Conservation (phyloP, 2,329 filamentous ascomycete species). For the Orbilia brochopaga region DNA sequence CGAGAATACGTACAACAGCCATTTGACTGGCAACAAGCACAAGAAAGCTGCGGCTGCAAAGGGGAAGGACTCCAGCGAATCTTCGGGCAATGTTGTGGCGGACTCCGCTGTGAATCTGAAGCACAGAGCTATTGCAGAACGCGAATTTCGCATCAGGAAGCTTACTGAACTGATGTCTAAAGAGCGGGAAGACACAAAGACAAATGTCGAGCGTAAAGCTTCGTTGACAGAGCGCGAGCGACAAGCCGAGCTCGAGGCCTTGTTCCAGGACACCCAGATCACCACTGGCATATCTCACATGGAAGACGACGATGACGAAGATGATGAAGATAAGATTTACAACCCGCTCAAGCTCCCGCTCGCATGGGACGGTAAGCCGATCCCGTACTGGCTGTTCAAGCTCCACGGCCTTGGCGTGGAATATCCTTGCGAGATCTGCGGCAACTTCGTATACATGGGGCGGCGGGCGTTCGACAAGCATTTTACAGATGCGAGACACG, state of each 20-base stretch:
- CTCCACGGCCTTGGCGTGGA: conserved; percentile 93
- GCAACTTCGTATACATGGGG: conserved; percentile 99
- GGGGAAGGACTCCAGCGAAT: conserved; percentile 51
- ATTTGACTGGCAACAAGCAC: conserved; percentile 90
- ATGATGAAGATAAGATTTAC: conserved; percentile 87
- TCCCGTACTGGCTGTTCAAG: conserved; percentile 98
- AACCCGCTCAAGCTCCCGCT: conserved; percentile 95
- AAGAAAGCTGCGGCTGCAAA: conserved; percentile 72
- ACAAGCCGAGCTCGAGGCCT: conserved; percentile 80
- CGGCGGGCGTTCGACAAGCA: conserved; percentile 96
- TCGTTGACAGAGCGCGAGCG: conserved; percentile 97
- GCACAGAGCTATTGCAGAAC: conserved; percentile 86
- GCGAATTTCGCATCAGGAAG: conserved; percentile 81
- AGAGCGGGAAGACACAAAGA: conserved; percentile 84
- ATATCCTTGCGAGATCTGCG: conserved; percentile 94
- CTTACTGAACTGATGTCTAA: conserved; percentile 82
- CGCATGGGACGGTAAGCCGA: conserved; percentile 98
- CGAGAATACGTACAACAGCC: conserved; percentile 88
- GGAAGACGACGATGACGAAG: conserved; percentile 71
- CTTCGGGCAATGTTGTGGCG: conserved; percentile 57
- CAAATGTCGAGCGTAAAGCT: conserved; percentile 94
- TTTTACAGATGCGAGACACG: conserved; percentile 90
- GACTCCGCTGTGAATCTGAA: conserved; percentile 66
- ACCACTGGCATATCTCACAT: conserved; percentile 56
- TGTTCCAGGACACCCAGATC: conserved; percentile 68